Base-by-base conservation (phyloP, 2,329 filamentous ascomycete genomes). In the Colletotrichum noveboracense region DNA sequence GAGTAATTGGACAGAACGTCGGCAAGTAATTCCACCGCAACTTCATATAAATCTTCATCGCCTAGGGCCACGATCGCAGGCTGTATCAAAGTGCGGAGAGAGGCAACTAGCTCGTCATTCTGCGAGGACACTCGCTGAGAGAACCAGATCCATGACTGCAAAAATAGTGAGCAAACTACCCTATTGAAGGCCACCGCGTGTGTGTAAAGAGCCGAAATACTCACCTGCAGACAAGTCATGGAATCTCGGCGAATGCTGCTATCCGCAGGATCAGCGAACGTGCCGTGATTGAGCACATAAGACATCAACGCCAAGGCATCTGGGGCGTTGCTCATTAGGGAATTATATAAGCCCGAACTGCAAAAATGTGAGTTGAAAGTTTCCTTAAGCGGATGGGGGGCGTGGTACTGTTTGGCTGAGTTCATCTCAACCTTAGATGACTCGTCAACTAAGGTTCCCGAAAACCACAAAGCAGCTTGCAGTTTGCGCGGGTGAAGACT, bases 141-240 rank as follows among this genome's bases (percentile, higher is more conserved):
- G 80, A 95, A 96, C 78, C 91, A 88, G 36, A 95, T 89, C 94
- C 94, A 96, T 6, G 93, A 90, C 93, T 94, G 70, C 14, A 48
- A 52, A 78, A 68, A 79, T 4, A 34, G 36, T 71, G n/a, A 71
- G 43, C 26, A 38, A 43, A 21, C n/a, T 9, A 9, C 13, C 10
- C 13, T 24, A 43, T 24, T 24, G 32, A 16, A 16, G 43, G 14
- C 8, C 18, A 55, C 30, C 24, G 16, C 26, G 8, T 43, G 9
- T 5, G 24, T 14, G 60, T 7, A 38, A 62, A 64, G 13, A 10
- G 13, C 21, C 60, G 14, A 12, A 12, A 28, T 62, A 7, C 84
- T 78, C 83, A 92, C 92, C 85, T 93, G 91, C 68, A 93, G 87
- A 79, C 91, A 93, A 79, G 85, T 88, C 77, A 94, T 89, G 13